Conservation (phyloP, 177 flowering plant genomes). For the Vitis hybrid region DNA sequence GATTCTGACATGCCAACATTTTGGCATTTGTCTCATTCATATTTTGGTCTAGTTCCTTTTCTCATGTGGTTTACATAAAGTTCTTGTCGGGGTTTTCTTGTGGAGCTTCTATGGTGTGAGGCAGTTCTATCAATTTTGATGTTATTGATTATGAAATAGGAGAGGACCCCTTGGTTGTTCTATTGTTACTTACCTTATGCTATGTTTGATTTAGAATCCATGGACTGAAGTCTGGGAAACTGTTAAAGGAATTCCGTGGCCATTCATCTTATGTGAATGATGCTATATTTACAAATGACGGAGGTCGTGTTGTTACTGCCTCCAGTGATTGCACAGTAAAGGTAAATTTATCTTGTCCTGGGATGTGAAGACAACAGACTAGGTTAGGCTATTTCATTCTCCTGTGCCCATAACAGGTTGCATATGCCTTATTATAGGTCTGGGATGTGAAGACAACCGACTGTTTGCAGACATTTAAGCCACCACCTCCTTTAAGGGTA, state of each 20-base stretch:
- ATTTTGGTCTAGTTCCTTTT: no score
- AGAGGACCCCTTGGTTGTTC: no score
- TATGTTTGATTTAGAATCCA: constrained; percentile 66
- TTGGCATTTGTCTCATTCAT: not conserved
- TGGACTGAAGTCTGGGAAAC: constrained; percentile 94
- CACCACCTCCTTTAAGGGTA: constrained; percentile 96
- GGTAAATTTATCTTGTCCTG: constrained; percentile 36
- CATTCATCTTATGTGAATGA: constrained; percentile 91
- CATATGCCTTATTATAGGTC: constrained; percentile 49
- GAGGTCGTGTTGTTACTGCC: constrained; percentile 91
- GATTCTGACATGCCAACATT: not conserved
- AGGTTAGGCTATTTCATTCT: constrained; percentile 1
- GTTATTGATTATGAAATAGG: no score
- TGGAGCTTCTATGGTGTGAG: no score
- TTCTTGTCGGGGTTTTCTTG: no score
- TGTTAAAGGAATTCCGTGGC: constrained; percentile 96
- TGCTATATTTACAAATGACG: constrained; percentile 93
- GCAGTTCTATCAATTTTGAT: no score
- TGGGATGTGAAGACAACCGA: constrained; percentile 95
- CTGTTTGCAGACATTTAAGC: constrained; percentile 96
- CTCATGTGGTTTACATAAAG: no score
- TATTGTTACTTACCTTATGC: not conserved
- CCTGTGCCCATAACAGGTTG: not conserved
- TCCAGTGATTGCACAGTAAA: constrained; percentile 99
- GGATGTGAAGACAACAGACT: not conserved